Evolutionary conservation across 2,329 filamentous ascomycete species (phyloP), one percentile per base, ranked within the genome.

Genomic region (Pseudopithomyces chartarum): DNA sequence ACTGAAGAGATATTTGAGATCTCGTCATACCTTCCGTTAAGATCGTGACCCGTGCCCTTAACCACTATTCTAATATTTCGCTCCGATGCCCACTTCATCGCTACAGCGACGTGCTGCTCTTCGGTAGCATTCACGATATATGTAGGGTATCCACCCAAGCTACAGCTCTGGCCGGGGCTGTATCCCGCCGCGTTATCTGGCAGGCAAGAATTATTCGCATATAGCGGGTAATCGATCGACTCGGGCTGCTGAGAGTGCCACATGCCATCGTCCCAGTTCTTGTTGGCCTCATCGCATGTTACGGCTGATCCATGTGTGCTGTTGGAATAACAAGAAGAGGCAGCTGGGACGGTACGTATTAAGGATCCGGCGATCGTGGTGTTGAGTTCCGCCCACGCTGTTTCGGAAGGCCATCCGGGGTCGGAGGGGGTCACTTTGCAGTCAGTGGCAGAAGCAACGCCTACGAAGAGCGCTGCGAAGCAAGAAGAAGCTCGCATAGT

Each of bases 51-150:
- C 10, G 46, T 49, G 13, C 33, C 33, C 19, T 61, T 53, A 7
- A 61, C 44, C 2, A 56, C 59, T 32, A 55, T 34, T 20, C 57
- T 43, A 20, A 61, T 15, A 6, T 33, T 51, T 32, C 46, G 15
- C n/a, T 39, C n/a, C 8, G 17, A n/a, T 8, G 55, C 59, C 61
- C 65, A 68, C 39, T 61, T 65, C 54, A 75, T 61, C 3, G 72
- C 73, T 3, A 56, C 67, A 13, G 48, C 48, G 20, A 42, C 33
- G 6, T 76, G 71, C 7, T 59, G 32, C 15, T 71, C 68, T 0
- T 57, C 65, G 0, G 67, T 70, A 5, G 69, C 72, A 42, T 74
- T 73, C 11, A 76, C 68, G 17, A 75, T 63, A 47, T 76, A 76
- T n/a, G 54, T 54, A 2, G 73, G 70, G 20, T 72, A 56, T 0